Evolutionary conservation across 208 protist genomes (phyloP).

Genomic region (Leptomonas pyrrhocoris): DNA sequence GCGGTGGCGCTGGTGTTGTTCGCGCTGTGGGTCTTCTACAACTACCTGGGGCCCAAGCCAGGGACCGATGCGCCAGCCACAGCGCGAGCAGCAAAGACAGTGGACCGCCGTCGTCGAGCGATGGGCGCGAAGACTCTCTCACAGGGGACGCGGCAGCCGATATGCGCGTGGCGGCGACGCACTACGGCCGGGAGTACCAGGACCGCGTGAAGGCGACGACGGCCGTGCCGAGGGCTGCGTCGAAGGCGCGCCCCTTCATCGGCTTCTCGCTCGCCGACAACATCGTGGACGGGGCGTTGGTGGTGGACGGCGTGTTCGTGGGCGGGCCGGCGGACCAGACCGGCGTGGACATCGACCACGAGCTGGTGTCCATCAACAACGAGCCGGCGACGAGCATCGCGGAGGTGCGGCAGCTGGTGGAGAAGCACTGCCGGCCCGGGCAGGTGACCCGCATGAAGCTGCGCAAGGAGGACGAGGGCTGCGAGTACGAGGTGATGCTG

Average conservation of each 20-base stretch:
- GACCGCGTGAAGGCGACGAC: constrained; percentile 27
- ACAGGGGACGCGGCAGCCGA: constrained; percentile 17
- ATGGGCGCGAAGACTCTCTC: constrained; percentile 17
- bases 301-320: constrained; percentile 56
- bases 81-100: no score
- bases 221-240: constrained; percentile 19
- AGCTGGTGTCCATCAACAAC: constrained; percentile 36
- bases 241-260: constrained; percentile 38
- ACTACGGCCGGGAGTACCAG: constrained; percentile 31
- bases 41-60: no score
- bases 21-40: no score
- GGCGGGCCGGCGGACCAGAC: constrained; percentile 42
- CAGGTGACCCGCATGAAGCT: constrained; percentile 33
- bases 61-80: no score
- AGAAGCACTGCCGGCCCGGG: constrained; percentile 39
- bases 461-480: constrained; percentile 18
- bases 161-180: constrained; percentile 21
- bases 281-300: constrained; percentile 33
- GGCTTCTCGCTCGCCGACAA: constrained; percentile 64
- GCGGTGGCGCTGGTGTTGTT: no score
- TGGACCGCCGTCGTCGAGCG: not conserved
- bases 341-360: constrained; percentile 48
- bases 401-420: constrained; percentile 34
- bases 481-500: constrained; percentile 37
- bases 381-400: constrained; percentile 24